These are phyloP conservation scores for Taphrina flavorubra DNA, from an alignment of 1,139 yeast species.

Conservation along the genomic window DNA sequence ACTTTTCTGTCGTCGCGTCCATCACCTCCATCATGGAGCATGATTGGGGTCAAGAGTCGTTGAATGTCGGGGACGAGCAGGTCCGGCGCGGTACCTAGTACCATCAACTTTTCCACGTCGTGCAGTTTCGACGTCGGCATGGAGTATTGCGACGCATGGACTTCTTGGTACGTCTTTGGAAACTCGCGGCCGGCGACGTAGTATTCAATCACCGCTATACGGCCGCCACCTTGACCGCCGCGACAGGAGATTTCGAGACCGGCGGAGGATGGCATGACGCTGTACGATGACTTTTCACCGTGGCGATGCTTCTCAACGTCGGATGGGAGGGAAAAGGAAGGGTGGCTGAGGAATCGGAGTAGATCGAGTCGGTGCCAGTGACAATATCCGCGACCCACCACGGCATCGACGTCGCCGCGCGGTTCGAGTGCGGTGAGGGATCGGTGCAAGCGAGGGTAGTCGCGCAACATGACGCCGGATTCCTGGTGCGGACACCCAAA, in stretches of 20 bases:
- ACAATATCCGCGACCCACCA: conserved; percentile 70
- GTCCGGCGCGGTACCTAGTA: conserved; percentile 24
- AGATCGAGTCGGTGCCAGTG: conserved; percentile 86
- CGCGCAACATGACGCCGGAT: conserved; percentile 87
- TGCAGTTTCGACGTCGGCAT: conserved; percentile 15
- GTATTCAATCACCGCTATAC: conserved; percentile 63
- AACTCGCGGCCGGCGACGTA: conserved; percentile 59
- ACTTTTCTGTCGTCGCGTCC: neutral
- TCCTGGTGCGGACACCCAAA: conserved; percentile 93
- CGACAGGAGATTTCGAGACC: conserved; percentile 61
- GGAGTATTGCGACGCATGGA: conserved; percentile 28
- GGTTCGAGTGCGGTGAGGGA: conserved; percentile 73
- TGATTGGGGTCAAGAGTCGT: conserved; percentile 43
- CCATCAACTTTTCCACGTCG: neutral
- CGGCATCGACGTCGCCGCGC: conserved; percentile 61
- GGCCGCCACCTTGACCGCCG: conserved; percentile 56
- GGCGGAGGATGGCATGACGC: conserved; percentile 47
- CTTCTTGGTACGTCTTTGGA: conserved; percentile 41
- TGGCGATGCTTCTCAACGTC: conserved; percentile 57
- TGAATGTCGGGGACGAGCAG: conserved; percentile 50
- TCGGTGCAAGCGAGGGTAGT: conserved; percentile 78
- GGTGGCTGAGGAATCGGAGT: conserved; percentile 78
- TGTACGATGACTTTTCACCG: conserved; percentile 47
- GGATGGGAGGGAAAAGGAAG: conserved; percentile 71
- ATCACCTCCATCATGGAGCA: neutral